phyloP scores from a whole-genome alignment of 2,329 filamentous ascomycete genomes.

The Tolypocladium tropicale region DNA sequence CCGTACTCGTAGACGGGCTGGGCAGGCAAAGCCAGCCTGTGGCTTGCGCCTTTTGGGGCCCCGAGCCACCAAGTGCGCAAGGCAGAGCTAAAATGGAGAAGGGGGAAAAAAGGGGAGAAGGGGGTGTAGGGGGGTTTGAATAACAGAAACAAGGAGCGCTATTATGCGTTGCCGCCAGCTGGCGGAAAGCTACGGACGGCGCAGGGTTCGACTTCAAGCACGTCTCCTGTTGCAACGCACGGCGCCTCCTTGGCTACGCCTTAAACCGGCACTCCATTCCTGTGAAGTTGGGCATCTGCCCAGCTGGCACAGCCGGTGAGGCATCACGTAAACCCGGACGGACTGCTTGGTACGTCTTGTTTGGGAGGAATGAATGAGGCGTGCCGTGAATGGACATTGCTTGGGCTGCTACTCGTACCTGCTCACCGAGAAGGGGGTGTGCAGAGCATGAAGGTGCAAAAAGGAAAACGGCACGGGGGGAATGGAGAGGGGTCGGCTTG shows the following conservation, averaged over 20 bases:
- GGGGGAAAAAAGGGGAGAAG: background rate
- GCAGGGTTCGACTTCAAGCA: background rate
- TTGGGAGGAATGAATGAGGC: background rate
- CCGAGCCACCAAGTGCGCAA: background rate
- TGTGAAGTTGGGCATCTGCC: background rate
- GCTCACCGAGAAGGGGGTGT: background rate
- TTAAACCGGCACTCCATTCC: background rate
- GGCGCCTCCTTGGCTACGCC: background rate
- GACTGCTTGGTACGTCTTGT: background rate
- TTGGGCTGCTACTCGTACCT: background rate
- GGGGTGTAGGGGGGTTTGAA: background rate
- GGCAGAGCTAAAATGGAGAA: background rate
- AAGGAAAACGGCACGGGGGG: background rate
- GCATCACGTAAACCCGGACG: background rate
- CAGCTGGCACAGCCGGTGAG: background rate
- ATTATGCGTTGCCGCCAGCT: background rate
- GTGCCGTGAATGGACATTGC: background rate
- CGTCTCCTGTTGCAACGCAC: background rate
- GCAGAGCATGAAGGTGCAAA: background rate
- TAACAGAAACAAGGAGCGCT: background rate
- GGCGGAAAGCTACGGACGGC: background rate
- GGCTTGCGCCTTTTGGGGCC: slow-evolving; percentile 1
- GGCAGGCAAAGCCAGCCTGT: background rate
- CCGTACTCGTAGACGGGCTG: too few relatives aligned
- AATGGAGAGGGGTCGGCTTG: background rate